Conservation (phyloP, 2,329 filamentous ascomycete genomes). For the Penicillium sp. region DNA sequence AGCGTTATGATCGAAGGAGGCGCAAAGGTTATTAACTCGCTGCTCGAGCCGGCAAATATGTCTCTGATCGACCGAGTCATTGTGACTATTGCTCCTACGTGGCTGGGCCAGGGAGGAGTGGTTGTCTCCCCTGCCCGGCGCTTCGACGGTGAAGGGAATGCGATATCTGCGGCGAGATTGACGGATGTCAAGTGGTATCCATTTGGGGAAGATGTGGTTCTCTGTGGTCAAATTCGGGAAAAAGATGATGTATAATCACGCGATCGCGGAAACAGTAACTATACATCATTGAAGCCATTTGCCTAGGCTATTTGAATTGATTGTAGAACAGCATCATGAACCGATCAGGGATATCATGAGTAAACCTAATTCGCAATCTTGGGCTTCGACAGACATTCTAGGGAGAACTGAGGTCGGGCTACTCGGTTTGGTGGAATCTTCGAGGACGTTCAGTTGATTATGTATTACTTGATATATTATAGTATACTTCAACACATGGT, state of each 20-base stretch:
- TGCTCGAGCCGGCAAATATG: constrained; percentile 57
- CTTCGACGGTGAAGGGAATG: constrained; percentile 46
- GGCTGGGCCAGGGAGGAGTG: constrained; percentile 76
- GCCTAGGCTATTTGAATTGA: too few species aligned
- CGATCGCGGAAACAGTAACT: too few species aligned
- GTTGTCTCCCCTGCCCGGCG: constrained; percentile 64
- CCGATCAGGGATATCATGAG: constrained; percentile 2
- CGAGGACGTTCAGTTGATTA: too few species aligned
- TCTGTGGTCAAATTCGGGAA: constrained; percentile 59
- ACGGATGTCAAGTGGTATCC: constrained; percentile 66
- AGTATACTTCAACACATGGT: too few species aligned
- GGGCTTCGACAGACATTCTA: too few species aligned
- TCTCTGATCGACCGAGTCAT: constrained; percentile 67
- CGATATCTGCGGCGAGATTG: constrained; percentile 56
- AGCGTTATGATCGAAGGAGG: constrained; percentile 93
- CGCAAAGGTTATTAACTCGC: constrained; percentile 70
- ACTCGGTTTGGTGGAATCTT: too few species aligned
- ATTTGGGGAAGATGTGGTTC: constrained; percentile 71
- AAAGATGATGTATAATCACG: not conserved
- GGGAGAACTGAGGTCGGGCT: too few species aligned
- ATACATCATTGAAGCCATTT: too few species aligned
- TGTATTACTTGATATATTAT: too few species aligned
- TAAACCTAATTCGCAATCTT: not conserved
- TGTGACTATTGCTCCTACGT: constrained; percentile 81
- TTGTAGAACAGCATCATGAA: not conserved